Evolutionary conservation across 345 rosid species (phyloP).

Genomic region (Clarkia xantiana): DNA sequence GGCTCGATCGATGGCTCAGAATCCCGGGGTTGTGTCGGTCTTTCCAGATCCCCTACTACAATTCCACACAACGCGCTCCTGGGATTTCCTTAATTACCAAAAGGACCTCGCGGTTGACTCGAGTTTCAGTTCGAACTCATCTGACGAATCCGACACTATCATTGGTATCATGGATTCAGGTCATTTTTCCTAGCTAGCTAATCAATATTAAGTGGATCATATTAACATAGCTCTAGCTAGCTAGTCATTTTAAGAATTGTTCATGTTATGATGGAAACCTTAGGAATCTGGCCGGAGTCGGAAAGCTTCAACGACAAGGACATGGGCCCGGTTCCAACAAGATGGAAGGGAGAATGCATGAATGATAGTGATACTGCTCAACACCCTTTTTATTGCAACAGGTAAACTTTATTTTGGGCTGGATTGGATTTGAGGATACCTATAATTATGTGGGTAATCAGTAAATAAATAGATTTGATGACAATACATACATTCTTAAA

Average conservation of each 20-base stretch:
- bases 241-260: no score
- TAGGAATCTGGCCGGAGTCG: slow-evolving; percentile 87
- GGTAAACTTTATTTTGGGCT: slow-evolving; percentile 14
- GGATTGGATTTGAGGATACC: no score
- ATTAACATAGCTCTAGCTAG: no score
- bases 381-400: slow-evolving; percentile 50
- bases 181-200: no score
- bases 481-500: no score
- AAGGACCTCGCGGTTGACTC: slow-evolving; percentile 21
- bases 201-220: no score
- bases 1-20: slow-evolving; percentile 33
- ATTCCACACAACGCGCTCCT: slow-evolving; percentile 85
- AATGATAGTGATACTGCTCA: slow-evolving; percentile 23
- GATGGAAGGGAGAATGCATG: slow-evolving; percentile 71
- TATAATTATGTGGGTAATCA: no score
- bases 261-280: neutral
- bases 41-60: slow-evolving; percentile 49
- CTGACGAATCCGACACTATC: slow-evolving; percentile 22
- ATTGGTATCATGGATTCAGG: slow-evolving; percentile 74
- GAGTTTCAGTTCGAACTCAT: slow-evolving; percentile 11
- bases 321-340: slow-evolving; percentile 39
- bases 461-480: no score
- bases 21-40: slow-evolving; percentile 56
- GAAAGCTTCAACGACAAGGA: slow-evolving; percentile 58
- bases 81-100: slow-evolving; percentile 77